These are phyloP conservation scores for Bonia amplexicaulis DNA, from an alignment of 176 grass and related monocot genomes.

Conservation along the genomic window DNA sequence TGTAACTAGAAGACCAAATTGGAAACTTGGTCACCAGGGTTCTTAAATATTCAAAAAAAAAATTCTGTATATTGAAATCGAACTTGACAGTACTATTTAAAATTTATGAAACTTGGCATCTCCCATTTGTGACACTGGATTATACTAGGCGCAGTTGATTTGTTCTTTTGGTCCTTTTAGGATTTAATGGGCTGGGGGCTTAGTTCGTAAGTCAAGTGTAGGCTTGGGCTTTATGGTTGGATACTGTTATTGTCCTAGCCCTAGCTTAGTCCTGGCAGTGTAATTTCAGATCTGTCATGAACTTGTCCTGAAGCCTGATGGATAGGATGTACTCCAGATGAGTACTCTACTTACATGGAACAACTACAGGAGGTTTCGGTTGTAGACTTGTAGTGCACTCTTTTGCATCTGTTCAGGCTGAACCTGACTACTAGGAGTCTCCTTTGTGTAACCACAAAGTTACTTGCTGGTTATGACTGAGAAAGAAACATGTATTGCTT, in stretches of 20 bases:
- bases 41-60: not conserved
- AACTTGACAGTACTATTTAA: not conserved
- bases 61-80: not conserved
- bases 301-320: not conserved
- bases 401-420: not conserved
- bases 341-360: not conserved
- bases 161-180: not conserved
- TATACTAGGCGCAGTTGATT: not conserved
- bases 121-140: not conserved
- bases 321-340: not conserved
- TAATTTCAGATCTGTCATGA: not conserved
- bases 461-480: not conserved
- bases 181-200: not conserved
- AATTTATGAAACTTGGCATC: slow-evolving; percentile 10
- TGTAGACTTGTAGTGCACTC: not conserved
- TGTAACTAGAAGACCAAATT: not conserved
- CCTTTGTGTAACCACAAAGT: not conserved
- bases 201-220: not conserved
- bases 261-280: slow-evolving; percentile 4
- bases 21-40: not conserved
- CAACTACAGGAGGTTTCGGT: not conserved
- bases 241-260: slow-evolving; percentile 3
- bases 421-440: not conserved
- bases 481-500: not conserved
- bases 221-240: not conserved